Evolutionary conservation across 1,284 basidiomycete genomes (phyloP).

Genomic region (Tylopilus sp.): DNA sequence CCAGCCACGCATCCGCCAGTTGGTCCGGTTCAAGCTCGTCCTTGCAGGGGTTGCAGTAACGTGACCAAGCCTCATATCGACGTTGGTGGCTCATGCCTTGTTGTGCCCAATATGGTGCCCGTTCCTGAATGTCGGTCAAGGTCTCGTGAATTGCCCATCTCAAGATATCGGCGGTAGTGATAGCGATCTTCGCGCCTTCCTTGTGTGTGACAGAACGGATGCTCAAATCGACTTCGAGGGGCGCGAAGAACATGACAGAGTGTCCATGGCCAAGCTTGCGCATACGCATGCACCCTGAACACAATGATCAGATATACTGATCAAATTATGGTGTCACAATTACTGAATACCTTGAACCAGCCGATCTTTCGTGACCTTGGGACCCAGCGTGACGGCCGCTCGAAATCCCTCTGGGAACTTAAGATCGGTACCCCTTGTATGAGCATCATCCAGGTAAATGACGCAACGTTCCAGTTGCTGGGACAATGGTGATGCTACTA

Average conservation of each 20-base stretch:
- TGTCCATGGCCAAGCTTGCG: constrained; percentile 59
- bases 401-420: constrained; percentile 55
- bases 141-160: constrained; percentile 57
- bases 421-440: constrained; percentile 66
- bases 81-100: constrained; percentile 54
- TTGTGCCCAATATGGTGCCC: constrained; percentile 55
- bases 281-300: constrained; percentile 58
- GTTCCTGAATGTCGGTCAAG: constrained; percentile 50
- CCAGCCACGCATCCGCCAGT: constrained; percentile 44
- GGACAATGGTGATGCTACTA: not conserved
- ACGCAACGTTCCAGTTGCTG: not conserved
- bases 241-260: constrained; percentile 59
- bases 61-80: constrained; percentile 45
- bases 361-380: constrained; percentile 62
- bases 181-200: not conserved
- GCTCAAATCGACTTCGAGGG: constrained; percentile 51
- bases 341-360: constrained; percentile 65
- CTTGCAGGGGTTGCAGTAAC: constrained; percentile 24
- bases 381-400: constrained; percentile 63
- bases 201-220: constrained; percentile 46
- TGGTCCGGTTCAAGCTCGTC: constrained; percentile 1
- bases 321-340: no score
- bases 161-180: constrained; percentile 48
- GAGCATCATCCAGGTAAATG: constrained; percentile 58
- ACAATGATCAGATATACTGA: no score